Conservation (phyloP, 1,139 yeast species). For the Geotrichum phurueaensis region DNA sequence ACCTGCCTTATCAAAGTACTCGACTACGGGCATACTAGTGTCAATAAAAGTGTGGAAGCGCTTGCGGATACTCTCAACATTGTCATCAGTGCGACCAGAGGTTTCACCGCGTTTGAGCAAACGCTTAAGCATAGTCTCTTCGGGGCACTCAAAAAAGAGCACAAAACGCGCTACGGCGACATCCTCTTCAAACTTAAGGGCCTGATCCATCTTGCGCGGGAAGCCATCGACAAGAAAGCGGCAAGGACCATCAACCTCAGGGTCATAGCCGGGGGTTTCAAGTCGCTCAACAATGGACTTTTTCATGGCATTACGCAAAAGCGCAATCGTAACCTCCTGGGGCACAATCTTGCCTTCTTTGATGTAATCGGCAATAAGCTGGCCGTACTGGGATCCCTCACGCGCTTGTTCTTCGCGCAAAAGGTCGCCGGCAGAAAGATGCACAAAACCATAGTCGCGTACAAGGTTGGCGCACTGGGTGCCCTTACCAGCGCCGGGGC, state of each 20-base stretch:
- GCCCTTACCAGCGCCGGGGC: conserved; percentile 95
- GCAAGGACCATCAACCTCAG: conserved; percentile 45
- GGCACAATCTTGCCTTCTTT: conserved; percentile 91
- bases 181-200: conserved; percentile 76
- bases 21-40: conserved; percentile 92
- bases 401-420: conserved; percentile 86
- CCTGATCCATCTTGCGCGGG: conserved; percentile 98
- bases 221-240: conserved; percentile 87
- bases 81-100: conserved; percentile 90
- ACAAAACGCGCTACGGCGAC: conserved; percentile 53
- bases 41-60: conserved; percentile 81
- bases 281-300: conserved; percentile 35
- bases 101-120: conserved; percentile 89
- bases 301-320: conserved; percentile 72
- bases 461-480: conserved; percentile 90
- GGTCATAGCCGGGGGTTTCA: conserved; percentile 7
- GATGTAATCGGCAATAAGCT: conserved; percentile 74
- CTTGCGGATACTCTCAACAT: conserved; percentile 81
- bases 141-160: conserved; percentile 91
- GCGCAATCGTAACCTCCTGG: conserved; percentile 85
- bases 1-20: conserved; percentile 66
- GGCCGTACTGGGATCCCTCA: conserved; percentile 77
- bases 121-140: conserved; percentile 76
- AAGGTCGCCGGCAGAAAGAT: conserved; percentile 90
- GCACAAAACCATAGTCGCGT: conserved; percentile 72